A percentile compares a stretch with the other conserved stretches of the same genome.
phyloP scores from a whole-genome alignment of 108 stramenopile species.

The Pseudonitzschia multiseries region DNA sequence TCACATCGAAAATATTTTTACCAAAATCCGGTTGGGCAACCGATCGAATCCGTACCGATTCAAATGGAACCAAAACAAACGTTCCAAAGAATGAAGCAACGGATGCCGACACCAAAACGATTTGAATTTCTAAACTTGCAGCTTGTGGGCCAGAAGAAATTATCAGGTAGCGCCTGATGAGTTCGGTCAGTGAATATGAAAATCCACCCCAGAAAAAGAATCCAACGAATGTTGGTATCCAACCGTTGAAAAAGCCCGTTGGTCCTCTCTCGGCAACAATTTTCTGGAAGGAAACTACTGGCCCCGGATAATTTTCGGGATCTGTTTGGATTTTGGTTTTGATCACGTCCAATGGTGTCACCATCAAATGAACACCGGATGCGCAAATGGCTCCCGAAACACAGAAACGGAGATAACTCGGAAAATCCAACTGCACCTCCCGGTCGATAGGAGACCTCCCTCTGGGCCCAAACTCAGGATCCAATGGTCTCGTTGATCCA shows the following conservation, averaged over 20 bases:
- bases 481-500: constrained; percentile 46
- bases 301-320: constrained; percentile 66
- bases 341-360: constrained; percentile 67
- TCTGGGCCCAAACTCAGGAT: constrained; percentile 80
- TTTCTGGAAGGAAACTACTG: constrained; percentile 56
- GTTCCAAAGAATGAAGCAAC: constrained; percentile 52
- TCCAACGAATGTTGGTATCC: constrained; percentile 83
- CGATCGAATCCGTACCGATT: constrained; percentile 65
- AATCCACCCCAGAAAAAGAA: constrained; percentile 74
- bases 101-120: constrained; percentile 41
- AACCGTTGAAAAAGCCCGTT: constrained; percentile 71
- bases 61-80: constrained; percentile 67
- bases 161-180: constrained; percentile 53
- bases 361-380: constrained; percentile 62
- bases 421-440: constrained; percentile 58
- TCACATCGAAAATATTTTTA: constrained; percentile 50
- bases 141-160: constrained; percentile 27
- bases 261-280: constrained; percentile 56
- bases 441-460: constrained; percentile 88
- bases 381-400: constrained; percentile 76
- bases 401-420: constrained; percentile 66
- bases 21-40: constrained; percentile 72
- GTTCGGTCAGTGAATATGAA: constrained; percentile 73
- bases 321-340: constrained; percentile 83
- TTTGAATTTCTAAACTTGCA: constrained; percentile 45